These are phyloP conservation scores for Canavalia ensiformis DNA, from an alignment of 306 rosid genomes.

Conservation along the genomic window DNA sequence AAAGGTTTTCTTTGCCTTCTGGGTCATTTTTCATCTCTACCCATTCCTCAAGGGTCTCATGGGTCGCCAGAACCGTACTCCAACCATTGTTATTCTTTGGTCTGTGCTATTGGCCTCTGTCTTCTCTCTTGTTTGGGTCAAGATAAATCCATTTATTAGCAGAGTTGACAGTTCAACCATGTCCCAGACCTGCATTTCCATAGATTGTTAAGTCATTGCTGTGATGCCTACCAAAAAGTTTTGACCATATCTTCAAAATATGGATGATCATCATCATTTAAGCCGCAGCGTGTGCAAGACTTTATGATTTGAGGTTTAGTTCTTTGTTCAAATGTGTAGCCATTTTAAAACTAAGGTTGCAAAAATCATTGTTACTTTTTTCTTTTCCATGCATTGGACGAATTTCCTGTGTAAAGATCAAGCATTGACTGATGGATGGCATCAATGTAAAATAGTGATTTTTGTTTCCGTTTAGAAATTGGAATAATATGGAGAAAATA, in stretches of 20 bases:
- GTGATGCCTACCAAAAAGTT: constrained; percentile 44
- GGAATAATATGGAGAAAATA: constrained; percentile 11
- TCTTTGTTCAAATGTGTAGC: constrained; percentile 29
- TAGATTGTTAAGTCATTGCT: constrained; percentile 72
- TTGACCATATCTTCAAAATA: constrained; percentile 37
- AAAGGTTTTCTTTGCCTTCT: constrained; percentile 91
- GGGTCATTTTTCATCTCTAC: constrained; percentile 95
- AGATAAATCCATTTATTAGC: constrained; percentile 85
- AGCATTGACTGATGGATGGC: constrained; percentile 36
- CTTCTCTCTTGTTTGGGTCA: constrained; percentile 95
- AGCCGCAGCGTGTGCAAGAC: constrained; percentile 21
- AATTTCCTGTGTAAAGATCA: constrained; percentile 38
- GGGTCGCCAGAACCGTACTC: constrained; percentile 98
- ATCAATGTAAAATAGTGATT: constrained; percentile 48
- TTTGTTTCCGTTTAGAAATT: constrained; percentile 33
- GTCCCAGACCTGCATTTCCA: constrained; percentile 72
- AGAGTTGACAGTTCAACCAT: constrained; percentile 64
- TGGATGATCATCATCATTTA: constrained; percentile 31
- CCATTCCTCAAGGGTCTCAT: constrained; percentile 99
- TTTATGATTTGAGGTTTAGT: constrained; percentile 27
- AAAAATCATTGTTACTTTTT: background rate
- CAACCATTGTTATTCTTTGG: constrained; percentile 94
- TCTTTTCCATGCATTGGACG: constrained; percentile 2
- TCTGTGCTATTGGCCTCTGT: constrained; percentile 94
- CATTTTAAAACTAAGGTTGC: constrained; percentile 13